Percentiles rank a stretch among this genome's conserved stretches.
Evolutionary conservation across 2,329 filamentous ascomycete genomes (phyloP).

Genomic region (Colletotrichum horii): DNA sequence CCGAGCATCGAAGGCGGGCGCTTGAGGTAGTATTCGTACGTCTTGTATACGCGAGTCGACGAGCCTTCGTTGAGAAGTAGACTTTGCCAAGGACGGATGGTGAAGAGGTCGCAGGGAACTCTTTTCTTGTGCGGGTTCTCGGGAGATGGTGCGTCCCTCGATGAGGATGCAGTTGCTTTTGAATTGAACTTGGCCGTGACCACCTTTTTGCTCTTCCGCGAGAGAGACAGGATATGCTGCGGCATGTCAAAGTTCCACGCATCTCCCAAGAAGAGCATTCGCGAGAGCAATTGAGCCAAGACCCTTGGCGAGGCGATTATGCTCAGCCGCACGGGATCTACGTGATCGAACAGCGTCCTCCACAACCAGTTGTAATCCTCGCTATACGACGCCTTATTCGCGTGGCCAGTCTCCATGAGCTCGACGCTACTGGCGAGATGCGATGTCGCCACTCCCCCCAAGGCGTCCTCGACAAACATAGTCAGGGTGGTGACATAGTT

Average conservation of each 20-base stretch:
- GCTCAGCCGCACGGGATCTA: constrained; percentile 60
- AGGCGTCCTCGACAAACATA: constrained; percentile 36
- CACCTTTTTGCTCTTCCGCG: constrained; percentile 28
- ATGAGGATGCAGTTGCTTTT: background rate
- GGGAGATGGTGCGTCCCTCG: background rate
- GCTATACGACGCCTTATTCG: constrained; percentile 13
- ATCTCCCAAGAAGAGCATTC: constrained; percentile 60
- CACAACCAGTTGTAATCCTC: constrained; percentile 53
- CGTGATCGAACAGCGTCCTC: constrained; percentile 56
- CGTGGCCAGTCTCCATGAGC: constrained; percentile 10
- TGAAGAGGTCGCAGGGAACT: constrained; percentile 52
- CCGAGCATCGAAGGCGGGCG: constrained; percentile 66
- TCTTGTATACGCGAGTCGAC: constrained; percentile 72
- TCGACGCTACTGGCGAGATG: background rate
- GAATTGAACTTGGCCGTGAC: background rate
- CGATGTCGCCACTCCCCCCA: background rate
- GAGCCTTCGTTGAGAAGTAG: constrained; percentile 78
- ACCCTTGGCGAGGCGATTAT: constrained; percentile 67
- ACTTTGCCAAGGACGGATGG: constrained; percentile 67
- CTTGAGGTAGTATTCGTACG: constrained; percentile 74
- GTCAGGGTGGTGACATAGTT: constrained; percentile 47
- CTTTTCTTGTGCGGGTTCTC: background rate
- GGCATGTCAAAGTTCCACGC: constrained; percentile 68
- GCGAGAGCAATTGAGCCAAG: constrained; percentile 65
- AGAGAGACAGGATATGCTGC: constrained; percentile 63